A percentile compares a stretch with the other conserved stretches of the same genome.
These are phyloP conservation scores for Gliomastix tumulicola DNA, from an alignment of 2,329 filamentous ascomycete genomes.

Conservation along the genomic window DNA sequence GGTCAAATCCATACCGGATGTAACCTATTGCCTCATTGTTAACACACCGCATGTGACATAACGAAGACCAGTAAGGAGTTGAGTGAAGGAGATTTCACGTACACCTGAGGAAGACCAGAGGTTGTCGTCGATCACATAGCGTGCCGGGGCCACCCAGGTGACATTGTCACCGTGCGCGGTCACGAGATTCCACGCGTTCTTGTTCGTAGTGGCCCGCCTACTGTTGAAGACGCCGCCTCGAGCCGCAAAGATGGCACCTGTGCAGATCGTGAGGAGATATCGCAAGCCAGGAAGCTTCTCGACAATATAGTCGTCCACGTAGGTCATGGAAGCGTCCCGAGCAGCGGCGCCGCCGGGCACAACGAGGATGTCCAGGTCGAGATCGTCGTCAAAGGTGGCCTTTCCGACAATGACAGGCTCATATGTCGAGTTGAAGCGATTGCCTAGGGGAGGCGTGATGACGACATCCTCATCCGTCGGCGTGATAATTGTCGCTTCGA, in stretches of 20 bases:
- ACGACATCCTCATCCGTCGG: not conserved
- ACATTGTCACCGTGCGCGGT: conserved; percentile 40
- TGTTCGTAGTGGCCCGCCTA: conserved; percentile 59
- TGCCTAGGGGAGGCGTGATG: not conserved
- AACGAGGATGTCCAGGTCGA: conserved; percentile 46
- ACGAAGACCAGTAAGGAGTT: not conserved
- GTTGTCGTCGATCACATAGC: conserved; percentile 60
- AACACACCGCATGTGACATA: not conserved
- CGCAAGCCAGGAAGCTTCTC: conserved; percentile 35
- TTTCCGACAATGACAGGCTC: conserved; percentile 1
- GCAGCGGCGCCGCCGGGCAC: conserved; percentile 56
- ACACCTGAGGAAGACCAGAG: conserved; percentile 47
- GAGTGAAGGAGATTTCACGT: not conserved
- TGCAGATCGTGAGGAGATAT: conserved; percentile 60
- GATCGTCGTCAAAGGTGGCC: conserved; percentile 6
- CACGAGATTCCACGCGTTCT: conserved; percentile 44
- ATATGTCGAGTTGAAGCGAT: conserved; percentile 4
- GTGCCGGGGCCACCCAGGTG: conserved; percentile 52
- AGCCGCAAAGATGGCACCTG: conserved; percentile 53
- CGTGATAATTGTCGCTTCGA: conserved; percentile 5
- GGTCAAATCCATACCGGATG: conserved; percentile 2
- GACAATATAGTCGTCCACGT: conserved; percentile 31
- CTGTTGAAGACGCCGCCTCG: conserved; percentile 53
- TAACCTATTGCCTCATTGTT: not conserved
- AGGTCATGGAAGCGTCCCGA: conserved; percentile 17